Conservation (phyloP, 2,329 filamentous ascomycete species). For the Aureobasidium sp. region DNA sequence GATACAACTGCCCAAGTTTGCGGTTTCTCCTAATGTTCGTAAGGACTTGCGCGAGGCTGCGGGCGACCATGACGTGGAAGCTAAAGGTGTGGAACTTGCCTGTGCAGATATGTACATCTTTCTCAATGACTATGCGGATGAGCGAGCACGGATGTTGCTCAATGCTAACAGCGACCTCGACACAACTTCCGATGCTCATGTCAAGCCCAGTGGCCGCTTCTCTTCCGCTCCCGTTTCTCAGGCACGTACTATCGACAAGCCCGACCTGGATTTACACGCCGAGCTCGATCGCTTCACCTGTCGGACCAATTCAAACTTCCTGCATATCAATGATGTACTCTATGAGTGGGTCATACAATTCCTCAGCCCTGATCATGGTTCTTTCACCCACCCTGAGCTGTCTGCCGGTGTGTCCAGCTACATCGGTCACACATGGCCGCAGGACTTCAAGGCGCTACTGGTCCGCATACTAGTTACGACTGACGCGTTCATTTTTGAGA, state of each 20-base stretch:
- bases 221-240: conserved; percentile 16
- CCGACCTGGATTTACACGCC: conserved; percentile 21
- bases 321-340: conserved; percentile 45
- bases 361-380: conserved; percentile 36
- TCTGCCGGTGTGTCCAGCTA: conserved; percentile 41
- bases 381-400: conserved; percentile 12
- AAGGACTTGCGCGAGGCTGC: conserved; percentile 8
- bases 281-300: conserved; percentile 37
- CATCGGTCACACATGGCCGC: conserved; percentile 47
- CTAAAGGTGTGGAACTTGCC: not conserved
- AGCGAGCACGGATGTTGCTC: conserved; percentile 23
- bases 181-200: conserved; percentile 8
- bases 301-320: conserved; percentile 40
- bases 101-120: conserved; percentile 10
- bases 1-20: not conserved
- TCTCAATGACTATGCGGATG: conserved; percentile 26
- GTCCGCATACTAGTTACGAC: conserved; percentile 47
- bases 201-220: conserved; percentile 12
- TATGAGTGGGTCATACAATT: conserved; percentile 49
- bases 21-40: not conserved
- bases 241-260: conserved; percentile 18
- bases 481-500: conserved; percentile 49
- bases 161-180: conserved; percentile 24
- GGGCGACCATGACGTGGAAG: not conserved
- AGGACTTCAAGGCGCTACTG: conserved; percentile 48